Evolutionary conservation across 2,329 filamentous ascomycete genomes (phyloP), one percentile per base, ranked within the genome.

Genomic region (Aspergillus sp.): DNA sequence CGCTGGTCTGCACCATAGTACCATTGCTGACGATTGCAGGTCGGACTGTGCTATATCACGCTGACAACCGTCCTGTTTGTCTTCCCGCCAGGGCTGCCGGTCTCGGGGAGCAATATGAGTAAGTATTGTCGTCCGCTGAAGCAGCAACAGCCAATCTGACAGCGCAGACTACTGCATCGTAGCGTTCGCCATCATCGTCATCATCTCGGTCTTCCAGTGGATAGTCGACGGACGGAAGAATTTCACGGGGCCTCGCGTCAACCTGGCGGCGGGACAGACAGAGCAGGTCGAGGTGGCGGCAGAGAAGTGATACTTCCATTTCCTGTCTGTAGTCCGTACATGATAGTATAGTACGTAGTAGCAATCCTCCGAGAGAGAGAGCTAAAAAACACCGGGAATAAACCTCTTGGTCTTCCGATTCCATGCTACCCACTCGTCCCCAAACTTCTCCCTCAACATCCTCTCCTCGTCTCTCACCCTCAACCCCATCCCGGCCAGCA

Each of bases 31-130:
- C 19, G 29, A n/a, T 15, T 33, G 77, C 17, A 78, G 80, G 40
- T 57, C 20, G 46, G 51, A 3, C 67, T 86, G 25, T 63, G 65
- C 0, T 86, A 80, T 58, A 74, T 78, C 0, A 60, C 75, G 8
- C 53, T 85, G 10, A 85, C 80, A 0, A 84, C 79, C 0, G 76
- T 85, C 0, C 62, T 86, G 1, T 86, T 86, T 52, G 67, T 85
- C 3, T 83, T 86, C 54, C 82, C 82, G 1, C 80, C 81, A 0
- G 69, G 68, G 8, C 51, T 75, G 2, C 78, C 77, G 0, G 77
- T 81, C 1, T 75, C 74, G 0, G 66, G 69, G 0, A 72, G 61
- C 39, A 84, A 74, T 57, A 85, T 86, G 81, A 86, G 71, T 69
- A 60, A 48, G 64, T 57, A n/a, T n/a, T n/a, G n/a, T 31, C 2